phyloP scores from a whole-genome alignment of 192 early-diverging fungal species.

The Entomortierella lignicola region DNA sequence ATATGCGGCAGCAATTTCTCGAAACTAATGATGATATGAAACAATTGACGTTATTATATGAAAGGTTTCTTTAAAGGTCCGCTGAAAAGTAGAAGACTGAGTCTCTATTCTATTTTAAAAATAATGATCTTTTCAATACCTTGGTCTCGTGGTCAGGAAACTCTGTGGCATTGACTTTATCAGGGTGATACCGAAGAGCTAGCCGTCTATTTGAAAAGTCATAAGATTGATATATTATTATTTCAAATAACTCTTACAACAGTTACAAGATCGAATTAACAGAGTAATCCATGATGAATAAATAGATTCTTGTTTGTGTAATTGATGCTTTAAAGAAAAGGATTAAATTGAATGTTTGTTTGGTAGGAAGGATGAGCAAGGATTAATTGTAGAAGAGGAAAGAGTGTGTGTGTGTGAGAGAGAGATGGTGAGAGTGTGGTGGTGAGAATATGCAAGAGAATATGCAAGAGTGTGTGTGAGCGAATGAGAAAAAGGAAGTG shows the following conservation, averaged over 20 bases:
- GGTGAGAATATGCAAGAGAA: not conserved
- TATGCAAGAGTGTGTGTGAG: not conserved
- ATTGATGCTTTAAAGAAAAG: no score
- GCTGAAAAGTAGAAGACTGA: no score
- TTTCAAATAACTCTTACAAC: no score
- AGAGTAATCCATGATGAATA: no score
- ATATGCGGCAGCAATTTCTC: constrained; percentile 88
- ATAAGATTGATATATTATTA: no score
- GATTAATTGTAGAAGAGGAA: not conserved
- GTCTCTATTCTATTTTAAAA: no score
- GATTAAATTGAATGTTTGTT: no score
- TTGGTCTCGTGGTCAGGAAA: constrained; percentile 51
- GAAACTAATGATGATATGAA: constrained; percentile 69
- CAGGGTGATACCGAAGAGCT: constrained; percentile 74
- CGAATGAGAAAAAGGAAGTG: not conserved
- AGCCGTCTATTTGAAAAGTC: constrained; percentile 39
- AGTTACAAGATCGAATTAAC: no score
- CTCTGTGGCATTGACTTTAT: constrained; percentile 64
- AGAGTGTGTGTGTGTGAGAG: not conserved
- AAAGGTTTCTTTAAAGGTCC: not conserved
- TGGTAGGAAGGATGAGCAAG: no score
- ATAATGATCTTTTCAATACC: not conserved
- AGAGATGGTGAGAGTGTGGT: no score
- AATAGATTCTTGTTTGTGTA: no score
- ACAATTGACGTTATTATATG: not conserved